Base-by-base conservation (phyloP, 2,329 filamentous ascomycete species). In the Onygenales sp. region DNA sequence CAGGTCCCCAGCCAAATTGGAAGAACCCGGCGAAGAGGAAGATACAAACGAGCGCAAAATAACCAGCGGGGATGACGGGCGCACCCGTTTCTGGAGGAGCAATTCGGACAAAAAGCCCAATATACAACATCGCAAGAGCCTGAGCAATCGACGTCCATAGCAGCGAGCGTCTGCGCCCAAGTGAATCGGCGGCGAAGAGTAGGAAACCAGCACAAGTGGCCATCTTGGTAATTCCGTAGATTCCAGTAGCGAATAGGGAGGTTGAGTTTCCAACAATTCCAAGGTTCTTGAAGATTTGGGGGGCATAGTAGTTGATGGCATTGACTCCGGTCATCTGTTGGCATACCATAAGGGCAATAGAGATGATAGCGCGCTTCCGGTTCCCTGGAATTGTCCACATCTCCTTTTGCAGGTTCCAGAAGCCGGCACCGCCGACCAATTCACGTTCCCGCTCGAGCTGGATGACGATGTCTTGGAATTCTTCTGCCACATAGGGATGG, bases 221-320 rank as follows among this genome's bases (percentile, higher is more conserved):
- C 69, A 85, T 82, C 67, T 89, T 89, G 53, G 87, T 80, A 52
- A 88, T 77, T 31, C 85, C 85, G 64, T 88, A 89, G 59, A 89
- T 79, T 42, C 86, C 85, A 0, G 85, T 88, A 4, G 86, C 84
- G 64, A 89, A 86, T 27, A 89, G 78, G 14, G 79, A 80, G 42
- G 78, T 75, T 41, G 77, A 66, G 5, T 77, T 82, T 10, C 74
- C 77, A 1, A 63, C 70, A 53, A 89, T 75, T 14, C 85, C 85
- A 2, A 88, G 74, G 59, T 81, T 77, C 44, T 72, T 70, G 71
- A 89, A 89, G 60, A 89, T 87, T 53, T 80, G 77, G 0, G 85
- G 85, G 0, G 83, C 81, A 59, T 88, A 86, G 71, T 86, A 86
- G 66, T 85, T 81, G 5, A 85, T 76, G 0, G 79, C 78, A 54